A percentile compares a stretch with the other conserved stretches of the same genome.
These are phyloP conservation scores for Erysiphe pulchra DNA, from an alignment of 2,329 filamentous ascomycete genomes.

Conservation along the genomic window DNA sequence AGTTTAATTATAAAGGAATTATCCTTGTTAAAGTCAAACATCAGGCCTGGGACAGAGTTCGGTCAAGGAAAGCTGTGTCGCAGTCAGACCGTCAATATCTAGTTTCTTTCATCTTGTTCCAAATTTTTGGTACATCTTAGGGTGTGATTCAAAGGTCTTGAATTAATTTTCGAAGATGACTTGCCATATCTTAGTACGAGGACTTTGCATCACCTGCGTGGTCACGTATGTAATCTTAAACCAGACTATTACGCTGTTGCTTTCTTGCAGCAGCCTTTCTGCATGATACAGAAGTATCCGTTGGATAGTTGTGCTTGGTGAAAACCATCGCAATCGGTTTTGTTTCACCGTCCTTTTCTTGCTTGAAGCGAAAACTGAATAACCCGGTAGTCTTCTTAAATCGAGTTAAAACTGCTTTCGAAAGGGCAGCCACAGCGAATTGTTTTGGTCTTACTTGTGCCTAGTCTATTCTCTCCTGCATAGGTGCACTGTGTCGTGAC, in stretches of 20 bases:
- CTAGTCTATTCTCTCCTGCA: too few relatives aligned
- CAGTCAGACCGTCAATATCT: neutral
- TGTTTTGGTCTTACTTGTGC: too few relatives aligned
- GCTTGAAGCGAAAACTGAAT: neutral
- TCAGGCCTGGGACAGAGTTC: too few relatives aligned
- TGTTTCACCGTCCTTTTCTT: neutral
- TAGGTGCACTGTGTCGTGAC: too few relatives aligned
- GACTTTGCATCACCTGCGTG: neutral
- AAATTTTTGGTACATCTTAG: neutral
- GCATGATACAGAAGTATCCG: neutral
- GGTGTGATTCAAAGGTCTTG: neutral
- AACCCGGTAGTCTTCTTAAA: too few relatives aligned
- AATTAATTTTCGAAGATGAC: neutral
- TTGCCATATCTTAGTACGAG: neutral
- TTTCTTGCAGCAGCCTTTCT: neutral
- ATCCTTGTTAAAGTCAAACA: too few relatives aligned
- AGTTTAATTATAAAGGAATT: too few relatives aligned
- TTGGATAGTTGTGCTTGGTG: neutral
- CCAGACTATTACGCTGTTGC: neutral
- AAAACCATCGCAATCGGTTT: neutral
- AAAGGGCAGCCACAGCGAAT: too few relatives aligned
- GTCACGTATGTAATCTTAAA: neutral
- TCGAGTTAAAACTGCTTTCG: too few relatives aligned
- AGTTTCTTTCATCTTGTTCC: neutral
- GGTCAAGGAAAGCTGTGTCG: neutral